These are phyloP conservation scores for Beauveria sp. DNA, from an alignment of 2,329 filamentous ascomycete genomes.

Conservation along the genomic window DNA sequence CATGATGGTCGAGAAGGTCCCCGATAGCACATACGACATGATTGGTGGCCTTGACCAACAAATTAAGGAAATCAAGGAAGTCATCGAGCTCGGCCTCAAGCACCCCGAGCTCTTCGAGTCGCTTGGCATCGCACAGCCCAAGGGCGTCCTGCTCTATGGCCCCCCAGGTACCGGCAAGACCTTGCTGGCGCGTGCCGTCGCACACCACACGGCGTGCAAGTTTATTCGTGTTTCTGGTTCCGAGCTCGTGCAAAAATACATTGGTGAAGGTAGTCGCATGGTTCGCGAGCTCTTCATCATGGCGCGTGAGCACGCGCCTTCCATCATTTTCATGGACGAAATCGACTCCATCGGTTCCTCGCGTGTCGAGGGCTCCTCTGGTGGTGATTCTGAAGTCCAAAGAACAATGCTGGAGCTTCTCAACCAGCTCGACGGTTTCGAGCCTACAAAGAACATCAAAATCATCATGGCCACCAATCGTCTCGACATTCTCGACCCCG, in stretches of 20 bases:
- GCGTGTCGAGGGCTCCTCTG: constrained; percentile 89
- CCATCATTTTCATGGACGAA: constrained; percentile 99
- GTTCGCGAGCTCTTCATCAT: constrained; percentile 98
- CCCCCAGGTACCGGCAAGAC: constrained; percentile 97
- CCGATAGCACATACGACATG: constrained; percentile 99
- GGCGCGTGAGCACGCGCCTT: constrained; percentile 94
- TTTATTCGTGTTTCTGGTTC: constrained; percentile 97
- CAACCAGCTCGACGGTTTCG: constrained; percentile 97
- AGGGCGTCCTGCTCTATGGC: constrained; percentile 93
- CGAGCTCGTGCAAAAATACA: constrained; percentile 98
- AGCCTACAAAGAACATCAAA: constrained; percentile 99
- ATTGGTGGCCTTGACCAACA: constrained; percentile 98
- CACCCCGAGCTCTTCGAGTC: constrained; percentile 98
- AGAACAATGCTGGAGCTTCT: constrained; percentile 97
- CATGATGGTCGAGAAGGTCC: constrained; percentile 99
- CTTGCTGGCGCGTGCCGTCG: constrained; percentile 85
- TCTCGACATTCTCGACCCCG: constrained; percentile 93
- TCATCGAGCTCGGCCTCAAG: constrained; percentile 96
- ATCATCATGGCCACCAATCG: constrained; percentile 99
- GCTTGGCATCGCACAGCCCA: constrained; percentile 96
- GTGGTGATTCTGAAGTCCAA: constrained; percentile 95
- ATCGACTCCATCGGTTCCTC: constrained; percentile 98
- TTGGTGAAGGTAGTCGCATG: constrained; percentile 96
- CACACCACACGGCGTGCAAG: constrained; percentile 98
- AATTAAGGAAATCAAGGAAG: constrained; percentile 99